Conservation (phyloP, 345 rosid species). For the Mallotus nudiflorus region DNA sequence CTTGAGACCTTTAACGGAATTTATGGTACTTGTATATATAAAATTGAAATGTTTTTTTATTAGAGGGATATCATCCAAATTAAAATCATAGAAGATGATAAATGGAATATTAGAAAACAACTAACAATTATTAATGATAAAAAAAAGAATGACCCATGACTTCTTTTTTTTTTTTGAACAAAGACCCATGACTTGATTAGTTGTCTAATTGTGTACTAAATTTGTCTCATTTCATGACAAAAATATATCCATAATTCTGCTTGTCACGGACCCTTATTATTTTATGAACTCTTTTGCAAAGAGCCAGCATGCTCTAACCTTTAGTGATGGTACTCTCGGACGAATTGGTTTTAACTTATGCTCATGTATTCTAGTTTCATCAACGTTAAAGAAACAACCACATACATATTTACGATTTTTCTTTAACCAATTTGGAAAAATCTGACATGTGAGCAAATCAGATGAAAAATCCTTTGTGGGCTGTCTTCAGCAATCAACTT, state of each 20-base stretch:
- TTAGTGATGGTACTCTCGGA: not conserved
- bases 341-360: not conserved
- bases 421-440: not conserved
- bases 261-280: conserved; percentile 36
- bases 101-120: not conserved
- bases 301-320: not conserved
- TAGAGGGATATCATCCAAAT: too few relatives aligned
- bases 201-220: conserved; percentile 14
- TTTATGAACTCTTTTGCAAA: conserved; percentile 4
- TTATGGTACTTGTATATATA: too few relatives aligned
- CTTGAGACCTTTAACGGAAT: too few relatives aligned
- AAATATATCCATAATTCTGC: conserved; percentile 16
- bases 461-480: not conserved
- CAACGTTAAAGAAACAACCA: not conserved
- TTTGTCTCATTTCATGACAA: conserved; percentile 25
- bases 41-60: too few relatives aligned
- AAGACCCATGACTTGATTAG: conserved; percentile 27
- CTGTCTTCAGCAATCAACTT: not conserved
- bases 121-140: too few relatives aligned
- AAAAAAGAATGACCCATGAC: conserved; percentile 9
- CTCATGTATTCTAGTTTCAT: not conserved
- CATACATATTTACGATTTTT: not conserved
- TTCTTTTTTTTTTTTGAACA: too few relatives aligned
- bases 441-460: not conserved
- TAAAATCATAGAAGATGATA: conserved; percentile 15